phyloP scores from a whole-genome alignment of 148 eudicot genomes.

The Nyssa sinensis region DNA sequence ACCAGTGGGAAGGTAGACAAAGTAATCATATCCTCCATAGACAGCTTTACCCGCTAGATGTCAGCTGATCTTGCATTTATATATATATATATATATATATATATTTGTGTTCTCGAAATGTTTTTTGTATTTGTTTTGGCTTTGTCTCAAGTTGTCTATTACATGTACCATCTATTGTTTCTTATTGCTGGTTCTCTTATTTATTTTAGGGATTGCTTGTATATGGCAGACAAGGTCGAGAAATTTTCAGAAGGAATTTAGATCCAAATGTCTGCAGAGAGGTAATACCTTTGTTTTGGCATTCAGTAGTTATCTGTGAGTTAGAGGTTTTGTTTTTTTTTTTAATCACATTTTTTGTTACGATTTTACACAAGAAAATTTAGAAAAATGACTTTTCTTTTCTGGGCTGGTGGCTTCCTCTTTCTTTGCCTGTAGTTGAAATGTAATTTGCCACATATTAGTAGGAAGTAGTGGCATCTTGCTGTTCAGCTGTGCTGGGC shows the following conservation, averaged over 20 bases:
- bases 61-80: too few relatives aligned
- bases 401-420: background rate
- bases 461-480: background rate
- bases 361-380: background rate
- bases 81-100: too few relatives aligned
- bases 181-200: slow-evolving; percentile 6
- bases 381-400: background rate
- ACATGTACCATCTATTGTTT: slow-evolving; percentile 3
- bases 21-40: too few relatives aligned
- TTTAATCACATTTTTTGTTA: background rate
- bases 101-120: background rate
- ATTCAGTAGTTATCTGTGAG: background rate
- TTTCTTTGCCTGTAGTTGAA: background rate
- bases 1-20: too few relatives aligned
- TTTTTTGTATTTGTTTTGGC: background rate
- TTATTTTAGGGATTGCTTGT: slow-evolving; percentile 77
- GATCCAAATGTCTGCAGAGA: slow-evolving; percentile 74
- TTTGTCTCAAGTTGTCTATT: background rate
- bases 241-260: slow-evolving; percentile 73
- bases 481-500: background rate
- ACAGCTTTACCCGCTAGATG: too few relatives aligned
- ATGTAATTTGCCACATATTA: background rate
- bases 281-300: slow-evolving; percentile 37
- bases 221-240: slow-evolving; percentile 88
- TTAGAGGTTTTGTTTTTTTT: background rate